Evolutionary conservation across 2,329 filamentous ascomycete species (phyloP).

Genomic region (Pyrenochaeta sp.): DNA sequence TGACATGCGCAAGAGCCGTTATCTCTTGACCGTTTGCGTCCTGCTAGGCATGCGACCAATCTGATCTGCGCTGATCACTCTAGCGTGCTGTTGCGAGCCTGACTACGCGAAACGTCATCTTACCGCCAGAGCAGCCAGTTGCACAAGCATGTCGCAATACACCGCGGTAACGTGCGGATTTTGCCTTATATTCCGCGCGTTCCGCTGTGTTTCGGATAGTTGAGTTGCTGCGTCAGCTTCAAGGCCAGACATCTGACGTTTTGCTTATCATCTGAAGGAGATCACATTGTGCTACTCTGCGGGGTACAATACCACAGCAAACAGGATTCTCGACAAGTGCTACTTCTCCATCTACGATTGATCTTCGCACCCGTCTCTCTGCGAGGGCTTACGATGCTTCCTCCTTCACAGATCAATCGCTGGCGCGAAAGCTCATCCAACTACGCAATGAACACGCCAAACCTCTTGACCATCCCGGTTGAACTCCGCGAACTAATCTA

Average conservation of each 20-base stretch:
- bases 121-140: conserved; percentile 1
- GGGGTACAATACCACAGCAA: conserved; percentile 1
- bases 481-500: conserved; percentile 48
- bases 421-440: conserved; percentile 11
- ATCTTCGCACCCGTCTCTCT: neutral
- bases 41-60: conserved; percentile 14
- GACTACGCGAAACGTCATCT: conserved; percentile 13
- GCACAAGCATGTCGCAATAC: conserved; percentile 1
- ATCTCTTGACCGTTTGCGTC: conserved; percentile 14
- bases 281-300: conserved; percentile 1
- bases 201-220: conserved; percentile 4
- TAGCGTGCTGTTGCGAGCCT: conserved; percentile 3
- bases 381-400: conserved; percentile 5
- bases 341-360: conserved; percentile 1
- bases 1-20: conserved; percentile 19
- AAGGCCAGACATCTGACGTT: conserved; percentile 1
- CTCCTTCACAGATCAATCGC: conserved; percentile 8
- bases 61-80: conserved; percentile 16
- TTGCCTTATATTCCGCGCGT: conserved; percentile 11
- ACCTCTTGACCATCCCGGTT: conserved; percentile 41
- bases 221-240: conserved; percentile 7
- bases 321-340: neutral
- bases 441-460: conserved; percentile 24
- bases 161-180: neutral
- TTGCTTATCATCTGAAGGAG: conserved; percentile 4